These are phyloP conservation scores for Fraxinus anomala DNA, from an alignment of 257 asterid genomes.

Conservation along the genomic window DNA sequence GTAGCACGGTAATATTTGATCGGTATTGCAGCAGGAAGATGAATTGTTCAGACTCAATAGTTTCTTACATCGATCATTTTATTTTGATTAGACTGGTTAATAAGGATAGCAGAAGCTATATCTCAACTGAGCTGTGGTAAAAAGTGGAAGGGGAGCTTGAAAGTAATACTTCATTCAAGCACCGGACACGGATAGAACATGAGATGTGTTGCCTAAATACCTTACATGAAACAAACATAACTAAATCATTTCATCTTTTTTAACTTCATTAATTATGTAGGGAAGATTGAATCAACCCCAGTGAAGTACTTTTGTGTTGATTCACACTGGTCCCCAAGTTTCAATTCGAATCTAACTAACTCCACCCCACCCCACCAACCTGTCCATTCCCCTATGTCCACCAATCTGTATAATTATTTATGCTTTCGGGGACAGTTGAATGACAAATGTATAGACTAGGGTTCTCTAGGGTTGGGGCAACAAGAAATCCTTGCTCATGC, in stretches of 20 bases:
- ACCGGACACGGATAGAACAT: not conserved
- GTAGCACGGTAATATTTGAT: not conserved
- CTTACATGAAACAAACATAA: not conserved
- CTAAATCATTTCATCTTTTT: not conserved
- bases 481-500: not conserved
- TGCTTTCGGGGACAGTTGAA: not conserved
- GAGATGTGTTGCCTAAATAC: not conserved
- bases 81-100: not conserved
- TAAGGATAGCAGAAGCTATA: not conserved
- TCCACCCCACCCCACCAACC: not conserved
- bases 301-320: not conserved
- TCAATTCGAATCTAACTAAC: not conserved
- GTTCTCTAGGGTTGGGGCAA: not conserved
- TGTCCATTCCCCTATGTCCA: not conserved
- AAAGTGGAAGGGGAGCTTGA: not conserved
- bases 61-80: not conserved
- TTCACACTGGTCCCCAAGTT: constrained; percentile 3
- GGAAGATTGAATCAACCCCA: not conserved
- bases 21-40: not conserved
- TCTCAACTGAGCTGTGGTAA: not conserved
- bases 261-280: not conserved
- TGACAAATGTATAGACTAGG: not conserved
- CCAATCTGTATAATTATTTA: not conserved
- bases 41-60: not conserved
- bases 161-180: not conserved